A percentile compares a stretch with the other conserved stretches of the same genome.
phyloP scores from a whole-genome alignment of 768 basidiomycete genomes.

The Dictyophora rubrovolvata region DNA sequence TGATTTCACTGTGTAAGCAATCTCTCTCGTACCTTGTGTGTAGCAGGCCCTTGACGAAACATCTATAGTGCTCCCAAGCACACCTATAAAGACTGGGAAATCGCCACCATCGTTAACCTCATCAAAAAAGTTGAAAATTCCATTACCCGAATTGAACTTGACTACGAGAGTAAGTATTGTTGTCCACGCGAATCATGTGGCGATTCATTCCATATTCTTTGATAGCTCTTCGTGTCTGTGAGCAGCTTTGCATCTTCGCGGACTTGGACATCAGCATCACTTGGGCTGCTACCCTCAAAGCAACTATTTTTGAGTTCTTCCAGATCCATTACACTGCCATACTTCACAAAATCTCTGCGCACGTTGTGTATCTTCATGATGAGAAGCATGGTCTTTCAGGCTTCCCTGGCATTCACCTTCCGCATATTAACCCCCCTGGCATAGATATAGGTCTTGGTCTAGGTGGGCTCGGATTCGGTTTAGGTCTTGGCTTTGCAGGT shows the following conservation, averaged over 20 bases:
- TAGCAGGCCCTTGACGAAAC: not conserved
- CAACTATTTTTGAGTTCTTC: not conserved
- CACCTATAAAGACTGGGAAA: conserved; percentile 14
- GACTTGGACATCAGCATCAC: not conserved
- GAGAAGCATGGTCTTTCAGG: not conserved
- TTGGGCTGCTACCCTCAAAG: not conserved
- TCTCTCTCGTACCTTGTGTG: not conserved
- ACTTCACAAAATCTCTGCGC: not conserved
- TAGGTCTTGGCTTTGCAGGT: not conserved
- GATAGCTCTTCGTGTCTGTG: not conserved
- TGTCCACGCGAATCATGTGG: not conserved
- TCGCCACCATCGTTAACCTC: conserved; percentile 19
- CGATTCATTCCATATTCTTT: not conserved
- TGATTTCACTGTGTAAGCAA: not conserved
- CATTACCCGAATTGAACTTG: conserved; percentile 16
- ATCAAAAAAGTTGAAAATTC: conserved; percentile 14
- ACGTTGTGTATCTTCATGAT: not conserved
- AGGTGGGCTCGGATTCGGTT: not conserved
- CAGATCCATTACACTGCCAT: not conserved
- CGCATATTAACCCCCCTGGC: too few relatives aligned
- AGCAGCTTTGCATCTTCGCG: not conserved
- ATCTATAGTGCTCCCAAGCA: not conserved
- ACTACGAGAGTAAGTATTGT: conserved; percentile 15
- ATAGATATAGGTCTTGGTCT: too few relatives aligned
- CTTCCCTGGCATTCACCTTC: not conserved